phyloP scores from a whole-genome alignment of 306 rosid species.

The Vigna mungo region DNA sequence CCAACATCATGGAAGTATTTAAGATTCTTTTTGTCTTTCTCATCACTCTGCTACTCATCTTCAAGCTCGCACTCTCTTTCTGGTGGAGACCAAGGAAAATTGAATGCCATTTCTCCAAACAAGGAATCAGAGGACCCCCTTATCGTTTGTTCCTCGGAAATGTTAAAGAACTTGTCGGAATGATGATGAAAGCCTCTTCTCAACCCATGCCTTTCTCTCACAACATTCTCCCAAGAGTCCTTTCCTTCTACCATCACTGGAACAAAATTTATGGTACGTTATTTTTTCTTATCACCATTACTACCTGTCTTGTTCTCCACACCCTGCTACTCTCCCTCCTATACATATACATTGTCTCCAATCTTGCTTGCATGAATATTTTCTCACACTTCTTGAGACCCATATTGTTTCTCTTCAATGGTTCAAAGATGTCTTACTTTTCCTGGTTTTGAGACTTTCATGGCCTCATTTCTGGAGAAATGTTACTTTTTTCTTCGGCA shows the following conservation, averaged over 20 bases:
- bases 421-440: slow-evolving; percentile 9
- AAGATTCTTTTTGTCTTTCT: slow-evolving; percentile 47
- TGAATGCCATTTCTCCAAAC: slow-evolving; percentile 64
- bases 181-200: slow-evolving; percentile 86
- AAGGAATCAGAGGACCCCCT: slow-evolving; percentile 91
- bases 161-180: slow-evolving; percentile 64
- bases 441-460: slow-evolving; percentile 46
- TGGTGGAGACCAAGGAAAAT: slow-evolving; percentile 92
- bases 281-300: background rate
- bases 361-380: background rate
- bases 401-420: background rate
- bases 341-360: background rate
- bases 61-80: slow-evolving; percentile 51
- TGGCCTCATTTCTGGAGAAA: slow-evolving; percentile 1
- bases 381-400: background rate
- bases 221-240: slow-evolving; percentile 86
- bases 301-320: background rate
- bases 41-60: slow-evolving; percentile 36
- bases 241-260: slow-evolving; percentile 92
- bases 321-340: background rate
- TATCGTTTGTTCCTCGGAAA: slow-evolving; percentile 90
- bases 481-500: background rate
- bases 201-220: slow-evolving; percentile 82
- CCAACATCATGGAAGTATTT: slow-evolving; percentile 45
- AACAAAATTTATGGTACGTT: slow-evolving; percentile 71